Evolutionary conservation across 176 grass and related monocot genomes (phyloP).

Genomic region (Musa troglodytarum): DNA sequence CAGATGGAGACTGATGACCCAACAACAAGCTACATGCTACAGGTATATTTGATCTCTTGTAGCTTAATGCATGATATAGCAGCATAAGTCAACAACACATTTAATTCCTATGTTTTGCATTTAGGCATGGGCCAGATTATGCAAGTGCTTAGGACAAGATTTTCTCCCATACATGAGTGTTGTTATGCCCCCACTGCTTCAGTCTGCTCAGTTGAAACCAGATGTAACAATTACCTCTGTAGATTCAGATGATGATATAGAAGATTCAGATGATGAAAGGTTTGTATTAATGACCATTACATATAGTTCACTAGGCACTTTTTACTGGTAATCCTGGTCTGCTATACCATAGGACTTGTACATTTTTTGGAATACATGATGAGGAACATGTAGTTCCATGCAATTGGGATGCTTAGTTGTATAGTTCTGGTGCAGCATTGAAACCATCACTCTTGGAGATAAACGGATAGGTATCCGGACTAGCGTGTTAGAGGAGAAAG

Average conservation of each 20-base stretch:
- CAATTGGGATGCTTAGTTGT: neutral
- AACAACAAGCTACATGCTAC: slow-evolving; percentile 98
- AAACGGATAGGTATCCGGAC: slow-evolving; percentile 97
- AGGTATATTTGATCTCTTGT: slow-evolving; percentile 28
- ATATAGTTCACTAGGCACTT: neutral
- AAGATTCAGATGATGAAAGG: slow-evolving; percentile 96
- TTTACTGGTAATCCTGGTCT: neutral
- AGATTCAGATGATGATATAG: slow-evolving; percentile 97
- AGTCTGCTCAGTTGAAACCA: slow-evolving; percentile 97
- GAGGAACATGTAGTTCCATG: neutral
- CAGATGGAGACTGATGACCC: slow-evolving; percentile 95
- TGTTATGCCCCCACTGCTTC: slow-evolving; percentile 97
- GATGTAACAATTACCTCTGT: slow-evolving; percentile 94
- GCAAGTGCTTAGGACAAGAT: slow-evolving; percentile 99
- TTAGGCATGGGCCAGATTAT: slow-evolving; percentile 96
- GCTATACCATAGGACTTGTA: neutral
- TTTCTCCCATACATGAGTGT: slow-evolving; percentile 99
- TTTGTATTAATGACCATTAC: slow-evolving; percentile 17
- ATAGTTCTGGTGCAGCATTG: slow-evolving; percentile 47
- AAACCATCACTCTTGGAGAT: slow-evolving; percentile 93
- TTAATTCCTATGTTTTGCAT: neutral
- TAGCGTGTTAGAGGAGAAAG: slow-evolving; percentile 98
- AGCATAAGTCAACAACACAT: neutral
- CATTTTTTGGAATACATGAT: neutral
- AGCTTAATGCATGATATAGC: neutral